Evolutionary conservation across 768 basidiomycete genomes (phyloP), one percentile per base, ranked within the genome.

Genomic region (Panus rudis): DNA sequence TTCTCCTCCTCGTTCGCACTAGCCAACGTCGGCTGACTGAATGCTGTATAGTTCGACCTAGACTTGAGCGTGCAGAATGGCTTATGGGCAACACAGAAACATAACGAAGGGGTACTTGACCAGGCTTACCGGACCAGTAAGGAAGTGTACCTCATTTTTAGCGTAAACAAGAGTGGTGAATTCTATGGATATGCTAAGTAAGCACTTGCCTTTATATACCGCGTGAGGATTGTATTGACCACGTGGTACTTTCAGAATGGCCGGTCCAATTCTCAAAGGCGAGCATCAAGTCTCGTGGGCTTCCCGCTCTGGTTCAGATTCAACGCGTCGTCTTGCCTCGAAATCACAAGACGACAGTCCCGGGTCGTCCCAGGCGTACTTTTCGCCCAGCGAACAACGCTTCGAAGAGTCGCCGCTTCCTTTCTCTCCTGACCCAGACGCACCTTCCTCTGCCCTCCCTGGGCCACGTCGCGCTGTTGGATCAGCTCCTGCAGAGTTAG

Each of bases 171-270:
- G 59, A 86, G 85, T 44, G 92, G 94, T 26, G 90, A 91, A 60
- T 98, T 96, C 58, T 96, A 85, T 55, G 93, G 93, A 17, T 93
- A 89, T 58, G 92, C 90, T 10, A 79, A 75, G 81, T 91, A 63
- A 47, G 68, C 64, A 20, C 21, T n/a, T 25, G 16, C 3, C 5
- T 23, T 27, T 4, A 33, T 30, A 37, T 48, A 11, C 7, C 17
- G 6, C 48, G 55, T 37, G 23, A 35, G 33, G 6, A 12, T 48
- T 24, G 6, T 46, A 13, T 25, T 41, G 19, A 26, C 6, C 13
- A 17, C 20, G 14, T 14, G 6, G 14, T 26, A 42, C 17, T 17
- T 33, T 22, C 54, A 87, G 87, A 56, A 91, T 92, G 89, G 62
- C 70, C 7, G 76, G 85, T 5, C 74, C 78, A 7, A 72, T 91